Base-by-base conservation (phyloP, 2,329 filamentous ascomycete species). In the Purpureocillium lavendulum region DNA sequence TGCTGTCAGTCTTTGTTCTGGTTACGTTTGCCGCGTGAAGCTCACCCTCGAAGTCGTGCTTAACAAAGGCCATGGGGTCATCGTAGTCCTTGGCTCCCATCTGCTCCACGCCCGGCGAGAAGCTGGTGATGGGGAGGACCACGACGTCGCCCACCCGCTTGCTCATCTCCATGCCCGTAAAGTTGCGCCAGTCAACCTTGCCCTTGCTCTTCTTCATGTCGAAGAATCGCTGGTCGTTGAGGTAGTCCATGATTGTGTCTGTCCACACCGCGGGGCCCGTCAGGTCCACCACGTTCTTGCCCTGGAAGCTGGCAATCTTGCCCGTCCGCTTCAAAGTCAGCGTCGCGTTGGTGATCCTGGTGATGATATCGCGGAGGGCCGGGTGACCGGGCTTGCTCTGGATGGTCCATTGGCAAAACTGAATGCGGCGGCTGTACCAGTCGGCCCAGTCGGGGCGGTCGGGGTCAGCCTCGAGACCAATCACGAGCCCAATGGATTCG, bases 401-500 rank as follows among this genome's bases (percentile, higher is more conserved):
- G 46, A 98, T 96, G 1, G 92, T 98, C 92, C 92, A 98, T 61
- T 98, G 92, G 65, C 92, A 98, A 64, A 98, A 97, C 59, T 97
- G 92, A 45, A 98, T 89, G 47, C 90, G 79, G 43, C 92, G 84
- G 47, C 87, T 92, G 69, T 97, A 98, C 92, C 90, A 97, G 1
- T 95, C 71, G 29, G 79, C 75, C 92, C 92, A 98, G 60, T 98
- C 92, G 4, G 78, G 76, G 35, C 92, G 79, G 61, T 97, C 88
- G 1, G 92, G 88, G 57, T 98, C 92, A 4, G 92, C 92, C 67
- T 98, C 92, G 49, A 98, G 96, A 43, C 92, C 92, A 53, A 97
- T 74, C 30, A 98, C 82, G 46, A 98, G 71, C 9, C 92, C 92
- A 49, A 97, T 75, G 2, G 80, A 77, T 45, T 82, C 79, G 46